Percentiles rank a stretch among this genome's conserved stretches.
phyloP scores from a whole-genome alignment of 768 basidiomycete genomes.

The Peribolospora kevripleyi region DNA sequence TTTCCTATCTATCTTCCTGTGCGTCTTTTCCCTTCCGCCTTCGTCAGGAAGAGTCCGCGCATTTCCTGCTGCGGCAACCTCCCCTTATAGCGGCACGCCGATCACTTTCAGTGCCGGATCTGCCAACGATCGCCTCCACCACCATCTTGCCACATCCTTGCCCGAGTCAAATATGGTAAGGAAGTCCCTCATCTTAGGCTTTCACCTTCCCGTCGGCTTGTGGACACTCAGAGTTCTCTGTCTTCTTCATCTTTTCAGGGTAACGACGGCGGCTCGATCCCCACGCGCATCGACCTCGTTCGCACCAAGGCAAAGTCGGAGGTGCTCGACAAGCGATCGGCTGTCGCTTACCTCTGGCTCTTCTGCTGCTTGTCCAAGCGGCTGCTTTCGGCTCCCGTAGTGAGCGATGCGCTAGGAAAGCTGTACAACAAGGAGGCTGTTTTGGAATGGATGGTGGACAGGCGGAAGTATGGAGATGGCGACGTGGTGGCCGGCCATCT shows the following conservation, averaged over 20 bases:
- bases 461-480: conserved; percentile 51
- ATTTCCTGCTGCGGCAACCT: too few species aligned
- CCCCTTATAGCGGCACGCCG: too few species aligned
- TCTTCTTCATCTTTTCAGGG: conserved; percentile 2
- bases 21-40: too few species aligned
- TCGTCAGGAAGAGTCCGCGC: too few species aligned
- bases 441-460: conserved; percentile 69
- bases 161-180: too few species aligned
- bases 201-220: too few species aligned
- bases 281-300: conserved; percentile 21
- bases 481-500: conserved; percentile 81
- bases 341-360: conserved; percentile 44
- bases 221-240: too few species aligned
- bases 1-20: too few species aligned
- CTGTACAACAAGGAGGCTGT: conserved; percentile 90
- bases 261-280: conserved; percentile 21
- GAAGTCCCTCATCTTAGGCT: too few species aligned
- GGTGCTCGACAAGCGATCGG: conserved; percentile 66
- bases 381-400: conserved; percentile 66
- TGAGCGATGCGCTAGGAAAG: conserved; percentile 75
- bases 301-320: conserved; percentile 34
- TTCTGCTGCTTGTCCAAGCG: conserved; percentile 88
- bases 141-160: too few species aligned
- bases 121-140: too few species aligned
- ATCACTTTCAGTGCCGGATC: too few species aligned